Evolutionary conservation across 345 rosid species (phyloP), one percentile per base, ranked within the genome.

Genomic region (Camelina neglecta): DNA sequence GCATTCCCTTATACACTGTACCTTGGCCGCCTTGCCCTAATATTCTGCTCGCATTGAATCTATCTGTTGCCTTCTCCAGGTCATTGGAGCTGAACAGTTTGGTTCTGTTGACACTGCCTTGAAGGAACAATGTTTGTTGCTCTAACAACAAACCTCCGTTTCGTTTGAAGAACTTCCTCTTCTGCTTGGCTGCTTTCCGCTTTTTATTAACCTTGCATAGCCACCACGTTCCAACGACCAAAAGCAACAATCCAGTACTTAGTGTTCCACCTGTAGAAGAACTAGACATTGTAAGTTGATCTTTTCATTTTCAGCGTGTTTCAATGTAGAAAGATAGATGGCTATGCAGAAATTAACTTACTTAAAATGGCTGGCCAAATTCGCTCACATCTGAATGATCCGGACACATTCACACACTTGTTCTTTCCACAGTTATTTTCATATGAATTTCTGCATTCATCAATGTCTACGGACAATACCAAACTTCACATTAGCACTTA

Each of bases 1-100:
- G 63, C 36, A 69, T 59, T 24, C 86, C 86, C 5, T 81, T 73
- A 55, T 76, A 85, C 12, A 85, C 88, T 0, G 75, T 83, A 54
- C 80, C 80, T 62, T 76, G 80, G 0, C 74, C 80, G 0, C 80
- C 80, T 69, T 69, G 80, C 0, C 80, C 71, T 0, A 76, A 31
- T 62, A 76, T 76, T 61, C 80, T 39, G 39, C 48, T 61, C 0
- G 50, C 1, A 2, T 42, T 76, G 42, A 68, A 76, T 1, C 0
- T 41, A 8, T 76, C 71, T 0, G 75, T 76, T 41, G 75, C 75
- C 63, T 60, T 76, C 49, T 76, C 75, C 50, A 76, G 64, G 1
- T 69, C 80, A 29, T 8, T 0, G 2, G 80, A 76, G 54, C 49
- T 76, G 65, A 76, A 76, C 42, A 76, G 9, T 45, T 61, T 76